Evolutionary conservation across 495 filamentous ascomycete species (phyloP).

Genomic region (Jackrogersella minutella): DNA sequence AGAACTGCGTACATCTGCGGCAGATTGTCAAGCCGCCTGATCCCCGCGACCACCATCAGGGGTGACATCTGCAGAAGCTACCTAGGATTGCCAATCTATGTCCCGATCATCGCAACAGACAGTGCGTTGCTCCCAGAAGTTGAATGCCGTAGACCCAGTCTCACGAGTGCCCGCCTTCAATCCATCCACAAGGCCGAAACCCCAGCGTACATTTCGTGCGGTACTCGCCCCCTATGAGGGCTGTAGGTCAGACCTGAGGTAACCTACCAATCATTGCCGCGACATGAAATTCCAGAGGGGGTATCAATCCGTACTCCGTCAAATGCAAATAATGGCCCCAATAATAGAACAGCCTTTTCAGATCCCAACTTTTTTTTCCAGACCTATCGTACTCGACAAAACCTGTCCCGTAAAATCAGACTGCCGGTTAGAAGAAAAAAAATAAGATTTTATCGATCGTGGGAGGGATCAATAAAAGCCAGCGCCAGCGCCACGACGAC

Average conservation of each 20-base stretch:
- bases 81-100: neutral
- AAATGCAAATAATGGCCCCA: slow-evolving; percentile 31
- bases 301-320: slow-evolving; percentile 38
- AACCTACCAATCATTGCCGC: neutral
- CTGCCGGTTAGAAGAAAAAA: neutral
- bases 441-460: neutral
- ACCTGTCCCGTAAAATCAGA: neutral
- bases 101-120: neutral
- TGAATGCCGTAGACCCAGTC: neutral
- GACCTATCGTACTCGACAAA: neutral
- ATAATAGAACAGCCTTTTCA: too few species aligned
- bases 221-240: neutral
- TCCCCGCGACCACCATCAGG: neutral
- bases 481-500: slow-evolving; percentile 39
- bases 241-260: neutral
- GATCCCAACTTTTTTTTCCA: slow-evolving; percentile 10
- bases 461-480: slow-evolving; percentile 26
- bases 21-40: neutral
- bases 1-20: neutral
- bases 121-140: neutral
- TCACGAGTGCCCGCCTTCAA: neutral
- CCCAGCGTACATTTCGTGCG: neutral
- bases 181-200: neutral
- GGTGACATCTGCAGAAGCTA: neutral
- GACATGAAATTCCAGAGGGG: slow-evolving; percentile 23